phyloP scores from a whole-genome alignment of 768 basidiomycete genomes.

The Tulasnella sp. region DNA sequence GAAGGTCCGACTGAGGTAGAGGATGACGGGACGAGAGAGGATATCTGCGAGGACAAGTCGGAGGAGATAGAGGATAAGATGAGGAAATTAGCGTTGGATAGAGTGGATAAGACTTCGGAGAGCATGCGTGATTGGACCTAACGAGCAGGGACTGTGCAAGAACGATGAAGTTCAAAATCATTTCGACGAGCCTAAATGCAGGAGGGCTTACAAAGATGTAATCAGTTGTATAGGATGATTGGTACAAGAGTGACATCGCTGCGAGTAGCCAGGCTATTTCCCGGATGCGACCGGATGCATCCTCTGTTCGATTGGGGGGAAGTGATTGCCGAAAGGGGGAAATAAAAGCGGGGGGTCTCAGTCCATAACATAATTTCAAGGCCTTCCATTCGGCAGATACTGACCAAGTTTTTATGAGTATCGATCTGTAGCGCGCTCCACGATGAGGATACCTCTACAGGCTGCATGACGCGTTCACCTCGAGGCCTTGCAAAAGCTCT shows the following conservation, averaged over 20 bases:
- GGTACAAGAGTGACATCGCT: constrained; percentile 74
- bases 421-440: constrained; percentile 80
- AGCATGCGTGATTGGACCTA: constrained; percentile 63
- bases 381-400: constrained; percentile 17
- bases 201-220: constrained; percentile 59
- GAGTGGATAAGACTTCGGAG: constrained; percentile 51
- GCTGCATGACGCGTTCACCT: constrained; percentile 21
- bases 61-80: too few relatives aligned
- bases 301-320: constrained; percentile 38
- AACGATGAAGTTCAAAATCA: too few relatives aligned
- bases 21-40: neutral
- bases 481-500: too few relatives aligned
- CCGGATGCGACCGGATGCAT: constrained; percentile 61
- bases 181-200: too few relatives aligned
- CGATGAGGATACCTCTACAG: constrained; percentile 60
- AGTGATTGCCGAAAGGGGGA: constrained; percentile 14
- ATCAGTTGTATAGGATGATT: constrained; percentile 75
- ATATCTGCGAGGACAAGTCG: too few relatives aligned
- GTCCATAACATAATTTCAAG: neutral
- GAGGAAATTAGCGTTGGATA: constrained; percentile 56
- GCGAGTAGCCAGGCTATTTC: constrained; percentile 70
- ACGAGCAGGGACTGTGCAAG: too few relatives aligned
- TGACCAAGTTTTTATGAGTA: constrained; percentile 62
- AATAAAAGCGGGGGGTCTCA: constrained; percentile 13
- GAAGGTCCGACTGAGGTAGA: too few relatives aligned